Evolutionary conservation across 495 filamentous ascomycete genomes (phyloP).

Genomic region (Penicillium cosmopolitanum): DNA sequence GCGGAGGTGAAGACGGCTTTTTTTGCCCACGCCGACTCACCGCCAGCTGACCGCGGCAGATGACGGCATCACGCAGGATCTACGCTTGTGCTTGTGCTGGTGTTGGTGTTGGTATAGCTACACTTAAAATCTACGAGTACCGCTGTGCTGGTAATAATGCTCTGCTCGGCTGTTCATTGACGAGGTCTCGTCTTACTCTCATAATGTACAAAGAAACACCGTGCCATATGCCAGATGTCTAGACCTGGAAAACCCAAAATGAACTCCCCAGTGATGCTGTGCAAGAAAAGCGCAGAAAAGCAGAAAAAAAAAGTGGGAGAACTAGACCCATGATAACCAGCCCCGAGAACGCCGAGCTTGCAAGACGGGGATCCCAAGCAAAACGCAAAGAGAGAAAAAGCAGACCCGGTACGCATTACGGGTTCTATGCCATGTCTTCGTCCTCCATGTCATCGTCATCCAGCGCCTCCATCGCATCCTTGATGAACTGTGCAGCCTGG

Average conservation of each 20-base stretch:
- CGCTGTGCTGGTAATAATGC: constrained; percentile 13
- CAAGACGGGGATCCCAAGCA: constrained; percentile 19
- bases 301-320: not conserved
- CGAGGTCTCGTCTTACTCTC: constrained; percentile 18
- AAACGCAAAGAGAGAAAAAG: constrained; percentile 15
- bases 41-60: constrained; percentile 30
- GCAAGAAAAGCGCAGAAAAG: too few relatives aligned
- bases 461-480: constrained; percentile 86
- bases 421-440: constrained; percentile 54
- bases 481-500: constrained; percentile 87
- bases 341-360: constrained; percentile 28
- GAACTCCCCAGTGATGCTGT: constrained; percentile 49
- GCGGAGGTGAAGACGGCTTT: constrained; percentile 19
- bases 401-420: constrained; percentile 21
- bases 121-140: too few relatives aligned
- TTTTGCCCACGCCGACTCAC: constrained; percentile 31
- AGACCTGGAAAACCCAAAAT: constrained; percentile 30
- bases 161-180: constrained; percentile 14
- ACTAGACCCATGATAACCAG: not conserved
- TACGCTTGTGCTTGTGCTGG: too few relatives aligned
- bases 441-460: constrained; percentile 85
- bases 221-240: constrained; percentile 33
- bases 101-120: too few relatives aligned
- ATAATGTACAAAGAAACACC: constrained; percentile 50
- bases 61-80: constrained; percentile 25